Evolutionary conservation across 306 rosid species (phyloP).

Genomic region (Astragalus membranaceus): DNA sequence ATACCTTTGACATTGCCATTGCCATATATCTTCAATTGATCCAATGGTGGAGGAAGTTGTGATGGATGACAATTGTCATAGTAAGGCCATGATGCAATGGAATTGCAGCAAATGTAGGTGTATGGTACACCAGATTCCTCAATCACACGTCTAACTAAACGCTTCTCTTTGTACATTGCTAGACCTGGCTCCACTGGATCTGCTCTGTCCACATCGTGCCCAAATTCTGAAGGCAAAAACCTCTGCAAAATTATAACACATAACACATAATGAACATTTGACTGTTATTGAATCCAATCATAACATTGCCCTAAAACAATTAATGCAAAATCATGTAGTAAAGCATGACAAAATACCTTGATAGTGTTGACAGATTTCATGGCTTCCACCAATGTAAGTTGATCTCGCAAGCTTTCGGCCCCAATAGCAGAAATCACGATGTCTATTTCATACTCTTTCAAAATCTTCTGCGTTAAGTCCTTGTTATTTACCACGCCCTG

Average conservation of each 20-base stretch:
- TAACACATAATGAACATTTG: too few species aligned
- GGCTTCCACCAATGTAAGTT: constrained; percentile 52
- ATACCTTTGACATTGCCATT: constrained; percentile 64
- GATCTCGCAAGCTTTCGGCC: constrained; percentile 38
- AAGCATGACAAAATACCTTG: constrained; percentile 31
- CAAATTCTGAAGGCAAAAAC: constrained; percentile 75
- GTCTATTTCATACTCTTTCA: constrained; percentile 56
- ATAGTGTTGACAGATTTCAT: constrained; percentile 41
- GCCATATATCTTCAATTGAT: constrained; percentile 59
- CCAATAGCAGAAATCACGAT: constrained; percentile 59
- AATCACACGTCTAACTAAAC: constrained; percentile 37
- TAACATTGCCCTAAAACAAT: too few species aligned
- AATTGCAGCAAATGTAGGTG: constrained; percentile 63
- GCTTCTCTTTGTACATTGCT: constrained; percentile 45
- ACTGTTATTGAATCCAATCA: too few species aligned
- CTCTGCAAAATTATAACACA: constrained; percentile 44
- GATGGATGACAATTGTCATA: constrained; percentile 59
- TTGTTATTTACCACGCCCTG: constrained; percentile 57
- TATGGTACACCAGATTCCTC: constrained; percentile 50
- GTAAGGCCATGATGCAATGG: constrained; percentile 88
- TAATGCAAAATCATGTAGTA: too few species aligned
- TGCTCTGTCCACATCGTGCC: constrained; percentile 72
- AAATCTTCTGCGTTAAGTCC: constrained; percentile 38
- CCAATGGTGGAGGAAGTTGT: constrained; percentile 65
- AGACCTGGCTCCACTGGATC: constrained; percentile 72